Evolutionary conservation across 257 asterid species (phyloP).

Genomic region (Nicotiana knightiana): DNA sequence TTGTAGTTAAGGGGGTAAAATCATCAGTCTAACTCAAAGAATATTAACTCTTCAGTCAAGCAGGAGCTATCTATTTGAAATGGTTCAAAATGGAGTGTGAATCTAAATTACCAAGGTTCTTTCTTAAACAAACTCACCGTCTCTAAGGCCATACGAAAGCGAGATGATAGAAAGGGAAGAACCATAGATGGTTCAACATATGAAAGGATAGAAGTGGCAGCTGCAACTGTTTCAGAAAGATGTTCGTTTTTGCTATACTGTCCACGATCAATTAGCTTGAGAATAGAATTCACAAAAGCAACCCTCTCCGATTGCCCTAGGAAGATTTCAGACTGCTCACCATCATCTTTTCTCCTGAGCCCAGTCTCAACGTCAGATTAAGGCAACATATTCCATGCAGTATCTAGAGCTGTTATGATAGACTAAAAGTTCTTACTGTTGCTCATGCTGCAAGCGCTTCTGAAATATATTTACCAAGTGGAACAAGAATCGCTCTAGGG

Average conservation of each 20-base stretch:
- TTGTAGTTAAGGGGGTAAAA: neutral
- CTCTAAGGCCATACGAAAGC: conserved; percentile 98
- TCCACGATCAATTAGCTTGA: conserved; percentile 95
- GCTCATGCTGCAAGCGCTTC: conserved; percentile 85
- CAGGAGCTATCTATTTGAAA: neutral
- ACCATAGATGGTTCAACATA: conserved; percentile 90
- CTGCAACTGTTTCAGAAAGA: conserved; percentile 93
- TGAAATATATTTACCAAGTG: conserved; percentile 72
- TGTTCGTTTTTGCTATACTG: conserved; percentile 92
- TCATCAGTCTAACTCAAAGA: conserved; percentile 13
- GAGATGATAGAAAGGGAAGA: conserved; percentile 83
- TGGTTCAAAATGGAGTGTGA: neutral
- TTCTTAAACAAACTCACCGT: conserved; percentile 59
- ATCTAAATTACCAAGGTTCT: neutral
- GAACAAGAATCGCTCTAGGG: conserved; percentile 78
- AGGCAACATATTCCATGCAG: neutral
- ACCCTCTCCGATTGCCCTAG: conserved; percentile 67
- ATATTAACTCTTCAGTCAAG: conserved; percentile 5
- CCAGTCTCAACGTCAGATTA: conserved; percentile 17
- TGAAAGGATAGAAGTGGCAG: conserved; percentile 88
- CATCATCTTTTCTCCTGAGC: conserved; percentile 63
- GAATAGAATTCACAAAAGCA: conserved; percentile 63
- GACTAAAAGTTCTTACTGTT: conserved; percentile 53
- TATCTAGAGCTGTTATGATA: neutral
- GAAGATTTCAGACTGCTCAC: conserved; percentile 43